These are phyloP conservation scores for Lentithecium fluviatile DNA, from an alignment of 495 filamentous ascomycete species.

Conservation along the genomic window DNA sequence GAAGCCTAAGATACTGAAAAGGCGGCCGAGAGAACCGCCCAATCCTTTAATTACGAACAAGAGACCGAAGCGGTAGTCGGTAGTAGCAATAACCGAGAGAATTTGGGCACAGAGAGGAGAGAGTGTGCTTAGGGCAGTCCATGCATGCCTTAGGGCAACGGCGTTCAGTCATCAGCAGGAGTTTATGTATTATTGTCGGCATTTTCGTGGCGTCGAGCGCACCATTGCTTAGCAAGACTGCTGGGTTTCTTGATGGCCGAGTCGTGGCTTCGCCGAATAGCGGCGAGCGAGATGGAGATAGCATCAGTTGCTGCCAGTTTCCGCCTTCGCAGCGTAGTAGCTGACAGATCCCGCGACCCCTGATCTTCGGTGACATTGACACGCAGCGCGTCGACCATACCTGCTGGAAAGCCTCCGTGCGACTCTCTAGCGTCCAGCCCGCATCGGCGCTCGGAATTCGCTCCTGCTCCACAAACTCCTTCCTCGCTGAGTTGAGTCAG, in stretches of 20 bases:
- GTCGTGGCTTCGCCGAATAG: too few relatives aligned
- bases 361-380: neutral
- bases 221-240: too few relatives aligned
- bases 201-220: too few relatives aligned
- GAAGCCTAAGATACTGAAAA: constrained; percentile 24
- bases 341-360: neutral
- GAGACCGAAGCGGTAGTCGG: neutral
- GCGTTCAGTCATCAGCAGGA: neutral
- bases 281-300: too few relatives aligned
- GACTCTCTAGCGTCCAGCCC: too few relatives aligned
- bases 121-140: neutral
- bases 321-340: neutral
- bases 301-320: neutral
- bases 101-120: constrained; percentile 11
- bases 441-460: too few relatives aligned
- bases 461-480: neutral
- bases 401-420: neutral
- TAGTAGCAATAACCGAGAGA: constrained; percentile 23
- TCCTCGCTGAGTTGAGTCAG: too few relatives aligned
- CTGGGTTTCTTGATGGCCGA: too few relatives aligned
- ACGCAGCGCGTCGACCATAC: neutral
- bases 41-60: constrained; percentile 21
- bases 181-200: too few relatives aligned
- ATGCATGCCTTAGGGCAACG: neutral
- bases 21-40: constrained; percentile 3